Evolutionary conservation across 495 filamentous ascomycete species (phyloP).

Genomic region (Penicillium salamii): DNA sequence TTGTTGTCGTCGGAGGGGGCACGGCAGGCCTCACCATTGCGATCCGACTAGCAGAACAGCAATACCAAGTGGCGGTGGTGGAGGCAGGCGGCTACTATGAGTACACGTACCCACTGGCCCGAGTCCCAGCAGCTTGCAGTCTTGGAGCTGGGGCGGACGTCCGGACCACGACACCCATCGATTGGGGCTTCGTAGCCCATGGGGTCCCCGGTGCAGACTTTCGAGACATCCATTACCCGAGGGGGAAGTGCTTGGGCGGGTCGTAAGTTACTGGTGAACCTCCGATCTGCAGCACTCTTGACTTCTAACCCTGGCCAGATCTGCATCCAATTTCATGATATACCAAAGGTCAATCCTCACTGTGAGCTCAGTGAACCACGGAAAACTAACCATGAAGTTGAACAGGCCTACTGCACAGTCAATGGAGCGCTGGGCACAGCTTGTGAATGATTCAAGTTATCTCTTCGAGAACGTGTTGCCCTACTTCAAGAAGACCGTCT

Average conservation of each 20-base stretch:
- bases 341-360: constrained; percentile 28
- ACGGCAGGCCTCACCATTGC: constrained; percentile 49
- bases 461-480: constrained; percentile 39
- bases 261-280: constrained; percentile 23
- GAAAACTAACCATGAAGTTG: too few relatives aligned
- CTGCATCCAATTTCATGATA: constrained; percentile 35
- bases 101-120: constrained; percentile 37
- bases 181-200: constrained; percentile 48
- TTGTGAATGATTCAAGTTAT: constrained; percentile 41
- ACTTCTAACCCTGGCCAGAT: constrained; percentile 13
- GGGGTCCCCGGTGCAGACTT: constrained; percentile 28
- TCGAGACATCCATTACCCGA: constrained; percentile 38
- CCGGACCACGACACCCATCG: constrained; percentile 31
- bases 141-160: constrained; percentile 34
- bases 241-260: constrained; percentile 38
- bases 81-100: constrained; percentile 62
- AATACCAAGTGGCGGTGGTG: constrained; percentile 43
- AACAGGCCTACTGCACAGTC: constrained; percentile 36
- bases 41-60: constrained; percentile 39
- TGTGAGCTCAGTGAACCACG: background rate
- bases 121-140: constrained; percentile 40
- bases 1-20: constrained; percentile 53
- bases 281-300: background rate
- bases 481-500: constrained; percentile 36
- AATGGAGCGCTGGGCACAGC: constrained; percentile 44